Evolutionary conservation across 805 yeast species (phyloP), one percentile per base, ranked within the genome.

Genomic region (Candida oleophila): DNA sequence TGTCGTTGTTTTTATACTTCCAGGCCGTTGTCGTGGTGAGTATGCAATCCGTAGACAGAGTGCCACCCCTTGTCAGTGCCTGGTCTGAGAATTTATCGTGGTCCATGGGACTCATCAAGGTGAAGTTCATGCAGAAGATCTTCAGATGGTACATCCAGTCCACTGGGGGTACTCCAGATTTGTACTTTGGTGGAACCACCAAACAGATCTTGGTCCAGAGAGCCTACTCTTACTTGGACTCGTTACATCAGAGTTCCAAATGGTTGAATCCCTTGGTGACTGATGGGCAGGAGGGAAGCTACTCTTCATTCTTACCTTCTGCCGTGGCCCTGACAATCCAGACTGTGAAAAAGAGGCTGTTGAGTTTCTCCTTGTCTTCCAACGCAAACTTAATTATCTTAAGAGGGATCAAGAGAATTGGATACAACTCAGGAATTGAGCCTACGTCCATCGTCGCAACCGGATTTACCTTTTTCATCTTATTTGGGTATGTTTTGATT

Each of bases 51-150:
- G 96, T 89, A 41, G 89, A 85, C 57, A 74, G 85, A 48, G 84
- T 88, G 3, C 97, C 97, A 7, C 97, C 97, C 15, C 89, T 91
- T 58, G 97, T 96, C 7, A 77, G 87, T 11, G 83, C 96, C 8
- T 91, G 97, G 97, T 74, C 90, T 4, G 95, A 88, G 64, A 90
- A 91, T 60, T 73, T 91, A 59, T 90, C 89, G 22, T 91, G 97
- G 97, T 88, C 96, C 1, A 87, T 91, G 87, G 97, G 97, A 2
- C 74, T 91, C 49, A 88, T 91, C 55, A 74, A 85, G 61, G 78
- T 87, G 36, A 57, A 60, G 2, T 91, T 90, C 62, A 87, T 91
- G 96, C 96, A 91, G 66, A 71, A 81, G 49, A 83, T 87, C 51
- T 85, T 87, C 64, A 73, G 92, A 56, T 87, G 95, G 95, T 87